phyloP scores from a whole-genome alignment of 306 rosid genomes.

The Albizia julibrissin region DNA sequence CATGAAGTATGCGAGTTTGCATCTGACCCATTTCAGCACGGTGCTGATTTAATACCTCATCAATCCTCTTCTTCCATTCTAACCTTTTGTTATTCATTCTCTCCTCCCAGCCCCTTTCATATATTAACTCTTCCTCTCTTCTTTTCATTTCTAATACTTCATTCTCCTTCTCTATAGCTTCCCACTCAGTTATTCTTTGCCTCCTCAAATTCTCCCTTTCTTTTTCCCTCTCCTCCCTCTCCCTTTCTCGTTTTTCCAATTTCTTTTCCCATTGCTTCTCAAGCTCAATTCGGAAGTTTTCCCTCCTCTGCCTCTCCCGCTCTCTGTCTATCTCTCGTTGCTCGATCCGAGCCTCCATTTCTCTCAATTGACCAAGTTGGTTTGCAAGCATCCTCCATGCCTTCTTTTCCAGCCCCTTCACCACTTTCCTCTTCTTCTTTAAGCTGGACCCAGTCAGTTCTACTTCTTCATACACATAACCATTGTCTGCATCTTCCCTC shows the following conservation, averaged over 20 bases:
- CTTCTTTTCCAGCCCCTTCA: slow-evolving; percentile 67
- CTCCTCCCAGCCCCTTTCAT: slow-evolving; percentile 79
- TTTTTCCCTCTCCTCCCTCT: slow-evolving; percentile 60
- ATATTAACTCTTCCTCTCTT: slow-evolving; percentile 70
- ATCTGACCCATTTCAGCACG: slow-evolving; percentile 84
- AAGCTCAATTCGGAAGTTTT: slow-evolving; percentile 50
- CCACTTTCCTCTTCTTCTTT: slow-evolving; percentile 73
- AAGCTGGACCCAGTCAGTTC: slow-evolving; percentile 56
- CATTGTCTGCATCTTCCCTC: slow-evolving; percentile 70
- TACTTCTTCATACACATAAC: slow-evolving; percentile 74
- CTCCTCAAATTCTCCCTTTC: slow-evolving; percentile 62
- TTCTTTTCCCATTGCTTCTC: slow-evolving; percentile 74
- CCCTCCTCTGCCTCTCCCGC: slow-evolving; percentile 73
- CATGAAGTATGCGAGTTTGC: slow-evolving; percentile 84
- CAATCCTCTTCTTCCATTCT: slow-evolving; percentile 89
- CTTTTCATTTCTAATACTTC: slow-evolving; percentile 80
- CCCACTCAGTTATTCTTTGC: slow-evolving; percentile 78
- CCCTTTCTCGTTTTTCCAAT: slow-evolving; percentile 67
- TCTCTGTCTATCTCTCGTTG: slow-evolving; percentile 77
- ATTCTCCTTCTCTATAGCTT: slow-evolving; percentile 70
- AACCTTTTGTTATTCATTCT: slow-evolving; percentile 72
- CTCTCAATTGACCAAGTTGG: slow-evolving; percentile 74
- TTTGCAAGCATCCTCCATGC: slow-evolving; percentile 67
- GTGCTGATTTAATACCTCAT: slow-evolving; percentile 75
- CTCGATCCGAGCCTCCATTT: slow-evolving; percentile 78